A percentile compares a stretch with the other conserved stretches of the same genome.
Evolutionary conservation across 768 basidiomycete genomes (phyloP).

Genomic region (Leccinum boreale): DNA sequence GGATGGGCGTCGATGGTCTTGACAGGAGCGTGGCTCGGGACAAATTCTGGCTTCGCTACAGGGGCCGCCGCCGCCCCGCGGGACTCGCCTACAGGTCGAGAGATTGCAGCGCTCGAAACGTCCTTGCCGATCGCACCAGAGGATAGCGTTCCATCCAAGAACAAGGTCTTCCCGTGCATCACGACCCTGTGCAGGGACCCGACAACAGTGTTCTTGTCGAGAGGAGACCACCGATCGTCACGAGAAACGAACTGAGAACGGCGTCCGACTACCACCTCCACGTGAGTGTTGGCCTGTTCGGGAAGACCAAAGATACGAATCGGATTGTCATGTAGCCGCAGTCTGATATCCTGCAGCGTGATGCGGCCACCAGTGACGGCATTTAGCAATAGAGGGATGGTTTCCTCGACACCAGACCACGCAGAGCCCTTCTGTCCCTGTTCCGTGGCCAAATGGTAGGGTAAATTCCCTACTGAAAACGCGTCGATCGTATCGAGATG

Average conservation of each 20-base stretch:
- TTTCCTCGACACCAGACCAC: slow-evolving; percentile 81
- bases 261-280: slow-evolving; percentile 90
- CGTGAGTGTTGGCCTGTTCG: slow-evolving; percentile 80
- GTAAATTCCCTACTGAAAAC: slow-evolving; percentile 85
- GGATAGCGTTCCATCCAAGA: slow-evolving; percentile 79
- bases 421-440: slow-evolving; percentile 58
- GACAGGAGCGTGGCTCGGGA: slow-evolving; percentile 29
- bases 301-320: slow-evolving; percentile 87
- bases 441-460: slow-evolving; percentile 69
- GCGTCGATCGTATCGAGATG: slow-evolving; percentile 82
- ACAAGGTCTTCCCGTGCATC: slow-evolving; percentile 83
- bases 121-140: slow-evolving; percentile 63
- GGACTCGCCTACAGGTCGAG: slow-evolving; percentile 35
- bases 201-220: slow-evolving; percentile 56
- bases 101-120: slow-evolving; percentile 59
- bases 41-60: slow-evolving; percentile 25
- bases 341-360: slow-evolving; percentile 76
- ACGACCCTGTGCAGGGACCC: slow-evolving; percentile 90
- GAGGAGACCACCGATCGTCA: slow-evolving; percentile 75
- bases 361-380: slow-evolving; percentile 80
- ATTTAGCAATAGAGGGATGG: slow-evolving; percentile 81
- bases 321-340: slow-evolving; percentile 90
- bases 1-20: slow-evolving; percentile 30
- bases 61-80: slow-evolving; percentile 19
- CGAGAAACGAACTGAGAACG: slow-evolving; percentile 52